Conservation (phyloP, 1,284 basidiomycete species). For the Thecaphora thlaspeos region DNA sequence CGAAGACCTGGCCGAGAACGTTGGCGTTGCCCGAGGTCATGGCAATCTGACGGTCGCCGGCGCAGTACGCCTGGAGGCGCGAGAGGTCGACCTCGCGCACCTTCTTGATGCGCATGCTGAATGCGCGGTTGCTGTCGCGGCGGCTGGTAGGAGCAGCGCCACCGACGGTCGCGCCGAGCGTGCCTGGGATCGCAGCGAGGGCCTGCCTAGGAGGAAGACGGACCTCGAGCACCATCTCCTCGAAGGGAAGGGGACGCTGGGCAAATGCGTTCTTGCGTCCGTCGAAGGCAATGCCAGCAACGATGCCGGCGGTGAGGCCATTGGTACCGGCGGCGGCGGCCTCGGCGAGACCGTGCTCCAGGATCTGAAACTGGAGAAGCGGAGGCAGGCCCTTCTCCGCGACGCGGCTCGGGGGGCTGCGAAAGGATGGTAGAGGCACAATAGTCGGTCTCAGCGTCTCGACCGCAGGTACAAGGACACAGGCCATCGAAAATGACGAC, state of each 20-base stretch:
- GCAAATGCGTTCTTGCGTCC: slow-evolving; percentile 26
- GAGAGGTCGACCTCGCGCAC: slow-evolving; percentile 21
- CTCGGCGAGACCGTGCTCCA: slow-evolving; percentile 7
- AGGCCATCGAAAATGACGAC: no score
- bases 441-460: no score
- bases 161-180: slow-evolving; percentile 10
- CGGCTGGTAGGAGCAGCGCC: background rate
- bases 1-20: slow-evolving; percentile 9
- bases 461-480: no score
- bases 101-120: slow-evolving; percentile 20
- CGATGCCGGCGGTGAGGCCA: slow-evolving; percentile 21
- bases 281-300: slow-evolving; percentile 20
- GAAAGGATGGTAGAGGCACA: no score
- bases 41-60: slow-evolving; percentile 21
- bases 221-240: slow-evolving; percentile 13
- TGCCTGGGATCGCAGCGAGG: slow-evolving; percentile 11
- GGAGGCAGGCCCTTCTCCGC: slow-evolving; percentile 8
- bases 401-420: background rate
- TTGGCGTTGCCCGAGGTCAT: slow-evolving; percentile 22
- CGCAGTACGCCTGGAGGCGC: slow-evolving; percentile 18
- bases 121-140: slow-evolving; percentile 11
- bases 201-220: slow-evolving; percentile 21
- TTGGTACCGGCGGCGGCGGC: slow-evolving; percentile 3
- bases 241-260: slow-evolving; percentile 3
- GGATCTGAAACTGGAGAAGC: slow-evolving; percentile 10